These are phyloP conservation scores for Chamaecrista fasciculata DNA, from an alignment of 306 rosid genomes.

Conservation along the genomic window DNA sequence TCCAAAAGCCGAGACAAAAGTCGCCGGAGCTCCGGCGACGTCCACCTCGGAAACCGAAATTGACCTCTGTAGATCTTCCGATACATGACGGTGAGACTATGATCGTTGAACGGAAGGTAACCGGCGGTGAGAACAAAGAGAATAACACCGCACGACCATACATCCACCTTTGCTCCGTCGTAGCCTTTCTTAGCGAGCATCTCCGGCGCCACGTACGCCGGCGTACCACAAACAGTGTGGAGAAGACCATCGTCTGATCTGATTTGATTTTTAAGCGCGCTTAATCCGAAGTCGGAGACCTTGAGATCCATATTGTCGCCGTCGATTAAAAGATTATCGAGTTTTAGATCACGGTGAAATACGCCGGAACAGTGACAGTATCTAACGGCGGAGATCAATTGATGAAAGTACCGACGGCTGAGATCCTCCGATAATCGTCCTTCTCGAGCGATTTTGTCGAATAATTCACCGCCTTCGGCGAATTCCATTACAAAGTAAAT, in stretches of 20 bases:
- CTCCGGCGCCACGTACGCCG: constrained; percentile 86
- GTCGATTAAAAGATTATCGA: constrained; percentile 66
- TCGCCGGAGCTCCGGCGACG: constrained; percentile 38
- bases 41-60: constrained; percentile 61
- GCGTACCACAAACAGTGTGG: constrained; percentile 77
- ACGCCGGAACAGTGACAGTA: constrained; percentile 66
- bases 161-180: constrained; percentile 60
- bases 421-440: constrained; percentile 64
- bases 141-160: constrained; percentile 73
- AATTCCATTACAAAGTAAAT: constrained; percentile 71
- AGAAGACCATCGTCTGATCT: constrained; percentile 55
- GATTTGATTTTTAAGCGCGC: constrained; percentile 44
- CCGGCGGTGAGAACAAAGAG: constrained; percentile 58
- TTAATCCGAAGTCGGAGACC: constrained; percentile 66
- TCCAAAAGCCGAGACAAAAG: constrained; percentile 55
- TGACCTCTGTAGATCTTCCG: constrained; percentile 61
- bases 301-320: constrained; percentile 54
- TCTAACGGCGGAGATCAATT: constrained; percentile 57
- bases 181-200: constrained; percentile 61
- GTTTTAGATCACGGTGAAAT: constrained; percentile 75
- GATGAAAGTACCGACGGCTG: constrained; percentile 65
- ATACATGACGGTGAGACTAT: constrained; percentile 52
- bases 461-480: constrained; percentile 69
- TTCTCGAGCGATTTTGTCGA: constrained; percentile 31
- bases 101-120: constrained; percentile 60